Evolutionary conservation across 768 basidiomycete genomes (phyloP), one percentile per base, ranked within the genome.

Genomic region (Naganishia kalamii): DNA sequence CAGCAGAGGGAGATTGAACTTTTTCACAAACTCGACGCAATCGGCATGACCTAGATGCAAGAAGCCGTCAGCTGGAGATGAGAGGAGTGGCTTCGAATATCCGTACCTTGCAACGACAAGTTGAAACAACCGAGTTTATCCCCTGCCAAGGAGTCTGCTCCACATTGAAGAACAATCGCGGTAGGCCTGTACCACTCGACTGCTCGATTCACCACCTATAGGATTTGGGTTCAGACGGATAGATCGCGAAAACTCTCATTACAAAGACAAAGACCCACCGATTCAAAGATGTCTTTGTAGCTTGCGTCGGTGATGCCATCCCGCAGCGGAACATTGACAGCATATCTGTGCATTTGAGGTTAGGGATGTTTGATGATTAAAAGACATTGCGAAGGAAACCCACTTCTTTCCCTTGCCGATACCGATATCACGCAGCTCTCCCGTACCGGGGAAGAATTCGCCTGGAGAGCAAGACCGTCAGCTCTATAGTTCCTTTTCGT

Each of bases 91-190:
- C 5, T 40, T 19, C 30, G 21, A 8, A n/a, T 29, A 12, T 23
- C 32, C 80, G 60, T 48, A 80, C 80, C 81, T 57, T 90, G 82
- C 88, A 99, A 92, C 1, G 90, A 89, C 54, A 99, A 77, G 78
- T 99, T 99, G 82, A 98, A 92, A 69, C 90, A 90, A 3, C 94
- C 94, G 7, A 98, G 81, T 76, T 93, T 94, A 80, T 99, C 96
- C 3, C 91, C 92, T 0, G 93, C 85, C 40, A 99, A 81, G 12
- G 93, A 97, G 74, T 99, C 96, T 25, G 92, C 90, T 54, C 96
- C 96, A 73, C 94, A 97, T 76, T 98, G 96, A 11, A 98, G 81
- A 4, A 96, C 84, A 65, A 98, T 86, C 0, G 86, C 93, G 1
- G 87, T 85, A 0, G 96, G 96, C 64, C 85, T 85, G 79, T 84